phyloP scores from a whole-genome alignment of 495 filamentous ascomycete genomes.

The Corynascus novoguineensis region DNA sequence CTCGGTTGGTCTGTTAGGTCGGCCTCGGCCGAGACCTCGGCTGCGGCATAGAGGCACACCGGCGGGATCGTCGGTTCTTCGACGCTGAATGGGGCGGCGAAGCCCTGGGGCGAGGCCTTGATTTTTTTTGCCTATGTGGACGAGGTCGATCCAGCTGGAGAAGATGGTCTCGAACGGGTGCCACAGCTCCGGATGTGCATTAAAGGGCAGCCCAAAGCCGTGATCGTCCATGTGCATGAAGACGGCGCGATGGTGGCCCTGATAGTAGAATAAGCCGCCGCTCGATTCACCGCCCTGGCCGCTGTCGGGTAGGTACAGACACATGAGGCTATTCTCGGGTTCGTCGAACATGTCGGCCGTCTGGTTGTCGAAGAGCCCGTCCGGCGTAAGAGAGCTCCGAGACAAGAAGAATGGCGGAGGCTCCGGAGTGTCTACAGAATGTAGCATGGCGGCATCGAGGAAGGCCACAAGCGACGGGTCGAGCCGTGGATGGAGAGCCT shows the following conservation, averaged over 20 bases:
- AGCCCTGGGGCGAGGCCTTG: no score
- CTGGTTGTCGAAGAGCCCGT: slow-evolving; percentile 2
- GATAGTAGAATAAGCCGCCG: slow-evolving; percentile 3
- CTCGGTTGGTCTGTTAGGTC: not conserved
- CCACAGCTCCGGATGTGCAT: not conserved
- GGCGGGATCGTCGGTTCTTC: not conserved
- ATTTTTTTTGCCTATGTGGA: slow-evolving; percentile 6
- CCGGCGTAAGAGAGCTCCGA: not conserved
- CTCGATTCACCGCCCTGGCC: not conserved
- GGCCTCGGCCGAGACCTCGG: not conserved
- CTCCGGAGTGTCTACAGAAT: not conserved
- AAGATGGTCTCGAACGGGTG: slow-evolving; percentile 5
- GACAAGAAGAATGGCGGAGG: not conserved
- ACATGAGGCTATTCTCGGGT: not conserved
- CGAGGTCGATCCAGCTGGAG: not conserved
- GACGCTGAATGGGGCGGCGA: not conserved
- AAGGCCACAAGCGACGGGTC: slow-evolving; percentile 1
- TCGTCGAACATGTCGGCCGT: not conserved
- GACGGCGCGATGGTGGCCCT: slow-evolving; percentile 1
- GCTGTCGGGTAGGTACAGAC: not conserved
- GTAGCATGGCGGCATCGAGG: not conserved
- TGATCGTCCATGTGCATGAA: not conserved
- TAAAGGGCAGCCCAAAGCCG: not conserved
- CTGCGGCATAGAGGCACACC: not conserved
- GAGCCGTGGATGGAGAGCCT: slow-evolving; percentile 1